These are phyloP conservation scores for Metschnikowia gelsemii DNA, from an alignment of 805 yeast species.

Conservation along the genomic window DNA sequence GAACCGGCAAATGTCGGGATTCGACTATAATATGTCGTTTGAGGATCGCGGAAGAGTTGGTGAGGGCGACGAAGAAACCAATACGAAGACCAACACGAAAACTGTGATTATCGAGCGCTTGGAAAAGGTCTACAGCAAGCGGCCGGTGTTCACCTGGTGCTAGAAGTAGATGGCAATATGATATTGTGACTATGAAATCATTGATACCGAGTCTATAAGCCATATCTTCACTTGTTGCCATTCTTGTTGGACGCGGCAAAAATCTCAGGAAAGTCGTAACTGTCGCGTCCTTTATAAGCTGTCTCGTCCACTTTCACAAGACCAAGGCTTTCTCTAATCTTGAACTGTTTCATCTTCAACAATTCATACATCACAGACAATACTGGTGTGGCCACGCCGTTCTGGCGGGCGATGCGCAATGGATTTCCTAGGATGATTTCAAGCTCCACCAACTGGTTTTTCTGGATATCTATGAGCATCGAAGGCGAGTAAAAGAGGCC, in stretches of 20 bases:
- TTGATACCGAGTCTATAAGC: no score
- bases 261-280: conserved; percentile 20
- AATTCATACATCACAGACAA: conserved; percentile 57
- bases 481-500: conserved; percentile 56
- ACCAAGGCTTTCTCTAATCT: conserved; percentile 58
- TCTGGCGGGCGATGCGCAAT: conserved; percentile 36
- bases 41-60: conserved; percentile 4
- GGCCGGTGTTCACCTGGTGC: conserved; percentile 72
- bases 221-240: background rate
- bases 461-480: conserved; percentile 66
- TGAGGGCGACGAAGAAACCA: conserved; percentile 8
- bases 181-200: no score
- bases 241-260: conserved; percentile 13
- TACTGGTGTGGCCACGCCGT: conserved; percentile 48
- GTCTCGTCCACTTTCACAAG: conserved; percentile 16
- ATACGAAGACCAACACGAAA: conserved; percentile 36
- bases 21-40: conserved; percentile 23
- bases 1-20: conserved; percentile 22
- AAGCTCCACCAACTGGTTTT: conserved; percentile 66
- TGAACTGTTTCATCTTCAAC: conserved; percentile 59
- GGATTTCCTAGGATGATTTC: conserved; percentile 69
- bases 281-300: conserved; percentile 15
- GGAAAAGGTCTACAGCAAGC: conserved; percentile 51
- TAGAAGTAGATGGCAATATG: background rate
- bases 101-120: conserved; percentile 60